Base-by-base conservation (phyloP, 257 asterid genomes). In the Catharanthus roseus region DNA sequence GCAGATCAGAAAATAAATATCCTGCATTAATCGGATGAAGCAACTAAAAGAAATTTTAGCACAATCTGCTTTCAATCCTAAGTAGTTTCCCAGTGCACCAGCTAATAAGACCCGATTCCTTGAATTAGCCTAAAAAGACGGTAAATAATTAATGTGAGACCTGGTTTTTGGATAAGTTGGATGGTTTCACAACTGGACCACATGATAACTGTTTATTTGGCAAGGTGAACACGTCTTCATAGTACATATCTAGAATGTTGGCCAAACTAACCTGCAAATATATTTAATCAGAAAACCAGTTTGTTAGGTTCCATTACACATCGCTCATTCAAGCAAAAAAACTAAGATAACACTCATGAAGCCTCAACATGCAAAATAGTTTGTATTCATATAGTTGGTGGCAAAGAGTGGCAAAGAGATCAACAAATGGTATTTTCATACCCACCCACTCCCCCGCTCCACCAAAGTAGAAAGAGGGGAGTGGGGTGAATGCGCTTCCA, bases 161-260 rank as follows among this genome's bases (percentile, higher is more conserved):
- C 97, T 90, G 87, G 70, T 61, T 76, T 65, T 69, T 71, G 36
- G 78, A 67, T 70, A 77, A 50, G 70, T 75, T 75, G 81, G 95
- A 79, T 29, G 88, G 74, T 76, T 78, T 87, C 77, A 85, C 83
- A 75, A 76, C 86, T 36, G 88, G 82, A 79, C 77, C 76, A 56
- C 84, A 86, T 69, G 86, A 77, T 61, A 93, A 74, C 69, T 81
- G 86, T 76, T 89, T 87, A 70, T 67, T 68, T 34, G 96, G 97
- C 78, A 93, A 80, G 61, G 98, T 87, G 84, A 82, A 93, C 56
- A 79, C 81, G 84, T 93, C 98, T 82, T 93, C 97, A 73, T 82
- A 93, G 82, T 84, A 93, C 89, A 90, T 86, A 80, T 93, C 97
- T 56, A 93, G 87, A 71, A 85, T 70, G 71, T 82, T 86, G 60